Evolutionary conservation across 306 rosid genomes (phyloP), one percentile per base, ranked within the genome.

Genomic region (Datisca glomerata): DNA sequence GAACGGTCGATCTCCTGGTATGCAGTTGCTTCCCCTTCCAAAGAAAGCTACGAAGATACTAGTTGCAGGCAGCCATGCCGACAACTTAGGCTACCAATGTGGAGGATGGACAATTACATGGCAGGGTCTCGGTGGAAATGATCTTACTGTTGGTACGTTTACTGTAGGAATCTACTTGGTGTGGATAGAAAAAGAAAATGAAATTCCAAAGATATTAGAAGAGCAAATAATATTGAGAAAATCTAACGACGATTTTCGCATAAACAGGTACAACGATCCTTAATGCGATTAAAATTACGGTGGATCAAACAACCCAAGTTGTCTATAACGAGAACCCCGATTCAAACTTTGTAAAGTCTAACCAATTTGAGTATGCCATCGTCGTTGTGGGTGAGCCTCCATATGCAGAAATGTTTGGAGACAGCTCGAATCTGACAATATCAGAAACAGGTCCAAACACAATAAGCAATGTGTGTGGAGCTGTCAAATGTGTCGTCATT

Each of bases 71-170:
- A 75, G 72, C 54, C 93, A 89, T 31, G 98, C 95, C 12, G 75
- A 89, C 61, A 80, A 80, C 65, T 70, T 89, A 55, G 98, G 95
- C 49, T 37, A 67, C 52, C 98, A 89, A 59, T 89, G 98, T 39
- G 98, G 95, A 56, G 98, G 98, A 45, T 89, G 98, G 95, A 84
- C 98, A n/a, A 68, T 83, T 49, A 58, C 81, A 15, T 89, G 98
- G 98, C 95, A 84, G 63, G 98, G 98, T 7, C 78, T 65, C 15
- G 32, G n/a, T 25, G 93, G 84, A 60, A 84, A 78, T 34, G 63
- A 80, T 47, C 77, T 70, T 39, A 84, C 95, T 22, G 17, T 16
- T 1, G 97, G 97, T 83, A 72, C 43, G 82, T 45, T 12, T 14
- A 14, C n/a, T 11, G 21, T 2, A 24, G 25, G 27, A 43, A 39